Base-by-base conservation (phyloP, 2,329 filamentous ascomycete genomes). In the Zasmidium citrigriseum region DNA sequence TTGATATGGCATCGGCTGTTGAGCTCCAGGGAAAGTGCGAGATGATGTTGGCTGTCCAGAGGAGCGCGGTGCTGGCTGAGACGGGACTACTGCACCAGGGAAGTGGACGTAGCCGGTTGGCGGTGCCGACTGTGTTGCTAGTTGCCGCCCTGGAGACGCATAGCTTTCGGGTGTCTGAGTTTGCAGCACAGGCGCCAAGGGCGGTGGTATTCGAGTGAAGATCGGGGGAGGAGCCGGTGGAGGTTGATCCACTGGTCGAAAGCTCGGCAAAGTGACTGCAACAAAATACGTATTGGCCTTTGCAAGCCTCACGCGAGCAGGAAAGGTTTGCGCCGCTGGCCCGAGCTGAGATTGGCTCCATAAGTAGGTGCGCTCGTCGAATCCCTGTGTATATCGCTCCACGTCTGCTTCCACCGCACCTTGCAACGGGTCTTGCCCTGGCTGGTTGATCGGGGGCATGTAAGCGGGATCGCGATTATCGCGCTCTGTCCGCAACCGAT, bases 381-480 rank as follows among this genome's bases (percentile, higher is more conserved):
- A 80, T 23, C 76, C 77, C 22, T 76, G 74, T 29, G 76, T 79
- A 46, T 78, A 72, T 44, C 72, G 70, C 20, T 80, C 78, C 14
- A 78, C 71, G 54, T 81, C 77, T 3, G 68, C 69, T 45, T 80
- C 76, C 2, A 67, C 64, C 9, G 80, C 68, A 22, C 70, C 69
- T 16, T 75, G 70, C 48, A 81, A 67, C 11, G 76, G 75, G 63
- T 80, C 77, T 41, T 78, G 73, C 3, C 76, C 67, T 11, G 73
- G 72, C 16, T 75, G 75, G n/a, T 71, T 60, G 22, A 82, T 82
- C 4, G 80, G 79, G 22, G 81, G 76, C 68, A 82, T 76, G 61
- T 80, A 81, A 24, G 78, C 69, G 14, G 80, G 80, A 55, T 82
- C 80, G 38, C 77, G 74, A 25, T 73, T 70, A 44, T 80, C 77